Percentiles rank a stretch among this genome's conserved stretches.
phyloP scores from a whole-genome alignment of 1,284 basidiomycete species.

The Puccinia hordei region DNA sequence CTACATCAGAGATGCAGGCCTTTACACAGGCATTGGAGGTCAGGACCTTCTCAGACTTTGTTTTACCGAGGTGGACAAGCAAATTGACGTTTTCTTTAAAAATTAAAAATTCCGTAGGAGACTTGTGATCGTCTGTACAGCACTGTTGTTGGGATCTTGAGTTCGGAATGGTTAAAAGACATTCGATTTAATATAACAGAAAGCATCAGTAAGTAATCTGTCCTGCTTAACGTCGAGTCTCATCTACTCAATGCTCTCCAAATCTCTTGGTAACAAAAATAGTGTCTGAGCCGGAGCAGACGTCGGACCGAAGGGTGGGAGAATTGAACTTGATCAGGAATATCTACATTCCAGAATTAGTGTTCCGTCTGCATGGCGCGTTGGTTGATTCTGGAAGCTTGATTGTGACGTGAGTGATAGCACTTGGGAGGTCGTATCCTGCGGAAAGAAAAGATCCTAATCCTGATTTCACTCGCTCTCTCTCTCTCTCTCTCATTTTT shows the following conservation, averaged over 20 bases:
- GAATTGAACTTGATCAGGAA: conserved; percentile 80
- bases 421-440: background rate
- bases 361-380: conserved; percentile 78
- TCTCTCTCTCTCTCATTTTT: conserved; percentile 1
- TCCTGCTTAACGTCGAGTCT: conserved; percentile 3
- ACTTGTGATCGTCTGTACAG: conserved; percentile 40
- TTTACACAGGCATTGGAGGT: conserved; percentile 41
- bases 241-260: background rate
- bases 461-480: conserved; percentile 19
- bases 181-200: conserved; percentile 26
- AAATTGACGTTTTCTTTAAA: background rate
- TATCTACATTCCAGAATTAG: conserved; percentile 85
- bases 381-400: conserved; percentile 70
- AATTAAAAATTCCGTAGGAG: conserved; percentile 19
- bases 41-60: background rate
- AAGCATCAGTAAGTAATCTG: conserved; percentile 19
- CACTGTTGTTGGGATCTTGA: conserved; percentile 32
- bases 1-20: conserved; percentile 30
- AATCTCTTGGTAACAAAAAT: background rate
- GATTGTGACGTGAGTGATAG: conserved; percentile 70
- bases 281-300: conserved; percentile 33
- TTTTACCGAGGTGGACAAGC: background rate
- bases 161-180: conserved; percentile 47
- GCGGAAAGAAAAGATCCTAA: background rate
- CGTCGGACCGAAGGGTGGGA: conserved; percentile 66